Base-by-base conservation (phyloP, 495 filamentous ascomycete species). In the Penicillium goetzii region DNA sequence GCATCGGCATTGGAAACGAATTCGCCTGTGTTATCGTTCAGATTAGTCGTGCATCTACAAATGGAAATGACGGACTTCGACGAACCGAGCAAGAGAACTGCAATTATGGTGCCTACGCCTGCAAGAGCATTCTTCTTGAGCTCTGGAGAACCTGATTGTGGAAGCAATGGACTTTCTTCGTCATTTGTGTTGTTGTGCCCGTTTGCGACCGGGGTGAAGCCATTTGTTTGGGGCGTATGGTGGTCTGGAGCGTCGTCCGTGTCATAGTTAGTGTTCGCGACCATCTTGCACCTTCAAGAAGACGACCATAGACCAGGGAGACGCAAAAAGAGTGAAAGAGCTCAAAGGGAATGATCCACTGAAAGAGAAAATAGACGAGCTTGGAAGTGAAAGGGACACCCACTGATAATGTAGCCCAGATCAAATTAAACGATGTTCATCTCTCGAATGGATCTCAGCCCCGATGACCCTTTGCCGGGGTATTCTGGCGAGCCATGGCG, bases 1-100 rank as follows among this genome's bases (percentile, higher is more conserved):
- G 74, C 72, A 68, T 92, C 89, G 23, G 84, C 80, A 64, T 87
- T 85, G 15, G 82, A 84, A 21, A 89, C 83, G 55, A 91, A 89
- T 47, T 89, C 86, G 14, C 87, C 89, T 88, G 41, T 11, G 14
- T 50, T 50, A 8, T 30, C 12, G 12, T 6, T 4, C 2, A 30
- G 1, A 14, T 51, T 51, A 51, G 25, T n/a, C 2, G 21, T 32
- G 19, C 21, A 25, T 47, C 19, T 23, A 23, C 10, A n/a, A 41
- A 12, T 8, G 3, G 1, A 45, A 25, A 47, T 0, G 43, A 47
- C 10, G 19, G 41, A 19, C 1, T n/a, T 23, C 43, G 21, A 47
- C 43, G 4, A 23, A 79, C 77, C 78, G 2, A 80, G 66, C 36
- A 80, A 55, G 4, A 80, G 58, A 5, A 80, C 73, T 1, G 73